Conservation (phyloP, 148 eudicot species). For the Vaccinium corymbosum region DNA sequence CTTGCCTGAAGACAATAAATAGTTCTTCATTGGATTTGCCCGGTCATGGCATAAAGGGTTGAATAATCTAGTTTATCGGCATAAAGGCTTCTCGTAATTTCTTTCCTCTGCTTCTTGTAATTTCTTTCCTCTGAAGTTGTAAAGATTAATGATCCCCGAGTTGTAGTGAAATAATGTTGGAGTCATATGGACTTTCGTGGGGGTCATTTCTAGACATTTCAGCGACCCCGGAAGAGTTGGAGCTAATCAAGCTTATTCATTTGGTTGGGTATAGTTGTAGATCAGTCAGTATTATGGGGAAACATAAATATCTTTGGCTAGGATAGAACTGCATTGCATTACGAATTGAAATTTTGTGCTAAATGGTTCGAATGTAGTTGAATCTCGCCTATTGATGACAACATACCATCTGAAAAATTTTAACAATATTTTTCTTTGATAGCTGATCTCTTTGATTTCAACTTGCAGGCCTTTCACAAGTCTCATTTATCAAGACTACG, state of each 20-base stretch:
- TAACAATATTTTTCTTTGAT: background rate
- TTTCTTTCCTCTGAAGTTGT: background rate
- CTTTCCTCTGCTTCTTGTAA: background rate
- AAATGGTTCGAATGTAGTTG: background rate
- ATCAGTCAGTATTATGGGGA: background rate
- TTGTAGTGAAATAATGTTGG: background rate
- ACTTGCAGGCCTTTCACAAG: slow-evolving; percentile 85
- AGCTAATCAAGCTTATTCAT: background rate
- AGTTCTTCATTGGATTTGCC: background rate
- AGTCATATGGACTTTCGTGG: too few species aligned
- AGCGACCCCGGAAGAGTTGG: background rate
- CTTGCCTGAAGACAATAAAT: background rate
- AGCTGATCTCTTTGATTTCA: background rate
- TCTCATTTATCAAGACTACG: slow-evolving; percentile 82
- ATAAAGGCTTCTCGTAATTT: background rate
- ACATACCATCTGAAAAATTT: background rate
- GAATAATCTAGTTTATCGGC: background rate
- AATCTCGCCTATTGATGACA: background rate
- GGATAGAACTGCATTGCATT: background rate
- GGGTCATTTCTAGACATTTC: background rate
- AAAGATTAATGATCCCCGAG: background rate
- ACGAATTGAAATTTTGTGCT: background rate
- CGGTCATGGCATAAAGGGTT: background rate
- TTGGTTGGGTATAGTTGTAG: background rate
- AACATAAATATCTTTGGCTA: background rate